A percentile compares a stretch with the other conserved stretches of the same genome.
phyloP scores from a whole-genome alignment of 768 basidiomycete species.

The Fibroporia radiculosa region DNA sequence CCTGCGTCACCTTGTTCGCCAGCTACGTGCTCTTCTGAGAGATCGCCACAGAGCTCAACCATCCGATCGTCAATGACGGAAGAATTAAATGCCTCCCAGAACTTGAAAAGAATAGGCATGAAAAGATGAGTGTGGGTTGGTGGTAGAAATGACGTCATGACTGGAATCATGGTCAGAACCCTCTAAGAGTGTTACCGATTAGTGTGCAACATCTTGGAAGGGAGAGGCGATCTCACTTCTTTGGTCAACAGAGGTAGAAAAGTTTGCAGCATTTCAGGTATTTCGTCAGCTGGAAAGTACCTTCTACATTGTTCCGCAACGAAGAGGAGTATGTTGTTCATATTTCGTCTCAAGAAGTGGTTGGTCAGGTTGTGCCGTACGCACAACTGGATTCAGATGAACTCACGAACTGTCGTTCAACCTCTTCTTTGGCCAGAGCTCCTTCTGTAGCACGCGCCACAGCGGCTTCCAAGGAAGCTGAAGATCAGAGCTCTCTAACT shows the following conservation, averaged over 20 bases:
- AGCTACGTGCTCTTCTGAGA: conserved; percentile 65
- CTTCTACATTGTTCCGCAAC: conserved; percentile 65
- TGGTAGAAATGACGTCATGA: conserved; percentile 73
- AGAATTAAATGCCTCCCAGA: conserved; percentile 79
- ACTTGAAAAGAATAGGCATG: conserved; percentile 60
- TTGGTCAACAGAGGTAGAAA: conserved; percentile 68
- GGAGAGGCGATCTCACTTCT: conserved; percentile 40
- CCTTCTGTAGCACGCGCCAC: conserved; percentile 69
- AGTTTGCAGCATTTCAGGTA: conserved; percentile 60
- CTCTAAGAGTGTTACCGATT: conserved; percentile 33
- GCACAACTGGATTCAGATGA: background rate
- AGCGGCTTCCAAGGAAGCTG: conserved; percentile 67
- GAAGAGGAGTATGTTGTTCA: conserved; percentile 65
- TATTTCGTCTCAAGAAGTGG: conserved; percentile 41
- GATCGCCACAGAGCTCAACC: conserved; percentile 58
- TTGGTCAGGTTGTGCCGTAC: background rate
- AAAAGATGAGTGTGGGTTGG: conserved; percentile 58
- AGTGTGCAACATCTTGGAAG: background rate
- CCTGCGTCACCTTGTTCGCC: conserved; percentile 48
- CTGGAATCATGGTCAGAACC: conserved; percentile 62
- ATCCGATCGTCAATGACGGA: conserved; percentile 67
- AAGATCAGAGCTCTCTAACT: conserved; percentile 59
- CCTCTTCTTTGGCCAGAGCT: conserved; percentile 65
- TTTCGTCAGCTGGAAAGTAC: conserved; percentile 61
- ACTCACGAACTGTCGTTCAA: conserved; percentile 51